These are phyloP conservation scores for Pseudocercospora fijiensis DNA, from an alignment of 2,329 filamentous ascomycete genomes.

Conservation along the genomic window DNA sequence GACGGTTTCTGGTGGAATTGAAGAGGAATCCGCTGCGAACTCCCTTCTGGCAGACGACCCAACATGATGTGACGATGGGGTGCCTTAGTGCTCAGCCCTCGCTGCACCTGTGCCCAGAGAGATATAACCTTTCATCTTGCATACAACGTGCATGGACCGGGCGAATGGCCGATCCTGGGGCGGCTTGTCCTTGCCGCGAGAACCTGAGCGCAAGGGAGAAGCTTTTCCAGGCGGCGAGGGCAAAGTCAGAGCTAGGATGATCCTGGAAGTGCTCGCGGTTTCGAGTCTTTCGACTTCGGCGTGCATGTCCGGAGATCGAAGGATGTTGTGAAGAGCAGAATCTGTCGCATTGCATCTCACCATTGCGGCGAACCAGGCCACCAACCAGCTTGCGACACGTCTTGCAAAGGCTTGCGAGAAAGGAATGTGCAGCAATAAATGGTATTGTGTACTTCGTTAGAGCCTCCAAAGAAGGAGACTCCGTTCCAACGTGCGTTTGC, in stretches of 20 bases:
- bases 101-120: not conserved
- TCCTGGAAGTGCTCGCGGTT: not conserved
- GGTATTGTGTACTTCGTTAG: not conserved
- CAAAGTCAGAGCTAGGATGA: not conserved
- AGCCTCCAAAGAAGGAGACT: not conserved
- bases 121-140: constrained; percentile 5
- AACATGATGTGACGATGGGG: constrained; percentile 6
- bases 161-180: not conserved
- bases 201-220: not conserved
- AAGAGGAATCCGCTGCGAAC: constrained; percentile 2
- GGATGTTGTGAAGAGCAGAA: not conserved
- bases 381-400: constrained; percentile 2
- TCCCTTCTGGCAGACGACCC: not conserved
- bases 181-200: constrained; percentile 3
- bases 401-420: not conserved
- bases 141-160: not conserved
- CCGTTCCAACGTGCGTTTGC: not conserved
- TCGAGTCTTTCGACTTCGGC: not conserved
- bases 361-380: not conserved
- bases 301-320: constrained; percentile 1
- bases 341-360: not conserved
- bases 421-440: too few species aligned
- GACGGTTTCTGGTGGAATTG: not conserved
- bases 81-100: constrained; percentile 7
- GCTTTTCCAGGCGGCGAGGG: not conserved